These are phyloP conservation scores for Brassica incana DNA, from an alignment of 345 rosid genomes.

Conservation along the genomic window DNA sequence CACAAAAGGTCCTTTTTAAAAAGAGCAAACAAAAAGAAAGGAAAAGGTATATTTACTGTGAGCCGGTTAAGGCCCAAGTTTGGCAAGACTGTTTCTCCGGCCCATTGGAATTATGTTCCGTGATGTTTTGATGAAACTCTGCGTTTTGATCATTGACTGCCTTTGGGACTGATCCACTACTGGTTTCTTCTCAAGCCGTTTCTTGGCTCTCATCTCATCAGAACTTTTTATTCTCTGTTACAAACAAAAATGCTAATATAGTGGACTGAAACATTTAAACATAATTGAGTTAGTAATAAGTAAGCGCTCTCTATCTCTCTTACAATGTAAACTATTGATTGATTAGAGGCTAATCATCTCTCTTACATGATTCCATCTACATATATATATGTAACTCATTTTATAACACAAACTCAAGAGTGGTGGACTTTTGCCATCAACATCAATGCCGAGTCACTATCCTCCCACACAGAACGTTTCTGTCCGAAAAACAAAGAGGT, in stretches of 20 bases:
- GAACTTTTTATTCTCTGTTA: not conserved
- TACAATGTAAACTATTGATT: conserved; percentile 26
- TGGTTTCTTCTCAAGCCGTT: not conserved
- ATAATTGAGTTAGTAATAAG: conserved; percentile 18
- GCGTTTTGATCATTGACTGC: not conserved
- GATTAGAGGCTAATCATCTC: conserved; percentile 35
- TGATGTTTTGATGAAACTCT: not conserved
- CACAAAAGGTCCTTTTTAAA: not conserved
- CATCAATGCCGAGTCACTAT: conserved; percentile 35
- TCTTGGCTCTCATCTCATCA: not conserved
- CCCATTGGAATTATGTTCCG: not conserved
- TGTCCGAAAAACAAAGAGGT: conserved; percentile 9
- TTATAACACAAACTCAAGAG: conserved; percentile 35
- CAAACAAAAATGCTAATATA: conserved; percentile 20
- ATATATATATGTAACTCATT: not conserved
- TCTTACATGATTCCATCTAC: conserved; percentile 24
- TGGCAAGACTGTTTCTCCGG: not conserved
- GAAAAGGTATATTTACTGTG: not conserved
- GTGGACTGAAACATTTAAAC: conserved; percentile 28
- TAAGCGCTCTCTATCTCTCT: conserved; percentile 6
- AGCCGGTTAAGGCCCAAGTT: not conserved
- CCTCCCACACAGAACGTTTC: conserved; percentile 44
- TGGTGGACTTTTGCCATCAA: not conserved
- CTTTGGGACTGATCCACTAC: not conserved
- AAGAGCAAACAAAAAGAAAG: not conserved